phyloP scores from a whole-genome alignment of 768 basidiomycete species.

The Russula vinacea region DNA sequence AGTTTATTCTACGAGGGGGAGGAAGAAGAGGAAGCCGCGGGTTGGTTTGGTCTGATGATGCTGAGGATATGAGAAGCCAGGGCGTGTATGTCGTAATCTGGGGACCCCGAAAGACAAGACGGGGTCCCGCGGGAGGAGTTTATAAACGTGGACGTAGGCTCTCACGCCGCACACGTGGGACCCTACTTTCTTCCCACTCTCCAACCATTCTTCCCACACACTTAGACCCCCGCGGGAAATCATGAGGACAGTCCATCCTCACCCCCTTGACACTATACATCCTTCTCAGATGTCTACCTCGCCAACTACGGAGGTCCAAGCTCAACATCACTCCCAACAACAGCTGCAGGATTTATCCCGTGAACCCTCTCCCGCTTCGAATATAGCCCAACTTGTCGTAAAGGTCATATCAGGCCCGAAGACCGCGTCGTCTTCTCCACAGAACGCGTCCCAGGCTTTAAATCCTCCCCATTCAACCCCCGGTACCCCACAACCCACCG shows the following conservation, averaged over 20 bases:
- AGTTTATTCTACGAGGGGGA: slow-evolving; percentile 26
- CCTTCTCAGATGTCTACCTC: slow-evolving; percentile 30
- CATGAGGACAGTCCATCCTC: slow-evolving; percentile 47
- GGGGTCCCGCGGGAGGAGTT: slow-evolving; percentile 33
- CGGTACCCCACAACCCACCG: slow-evolving; percentile 36
- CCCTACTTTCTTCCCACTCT: slow-evolving; percentile 46
- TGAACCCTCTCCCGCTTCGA: slow-evolving; percentile 26
- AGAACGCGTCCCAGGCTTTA: slow-evolving; percentile 40
- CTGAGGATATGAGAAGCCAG: slow-evolving; percentile 9
- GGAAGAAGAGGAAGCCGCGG: slow-evolving; percentile 25
- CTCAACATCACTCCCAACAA: slow-evolving; percentile 25
- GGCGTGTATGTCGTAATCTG: slow-evolving; percentile 21
- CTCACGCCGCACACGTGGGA: slow-evolving; percentile 35
- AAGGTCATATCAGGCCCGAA: slow-evolving; percentile 28
- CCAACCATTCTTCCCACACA: slow-evolving; percentile 48
- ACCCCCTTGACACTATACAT: slow-evolving; percentile 44
- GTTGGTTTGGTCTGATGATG: slow-evolving; percentile 21
- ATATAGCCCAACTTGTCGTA: slow-evolving; percentile 31
- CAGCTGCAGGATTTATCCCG: slow-evolving; percentile 25
- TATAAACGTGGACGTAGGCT: slow-evolving; percentile 34
- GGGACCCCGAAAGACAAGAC: slow-evolving; percentile 33
- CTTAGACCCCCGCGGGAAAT: slow-evolving; percentile 40
- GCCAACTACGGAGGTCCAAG: slow-evolving; percentile 24
- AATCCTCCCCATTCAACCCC: slow-evolving; percentile 32
- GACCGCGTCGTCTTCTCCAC: slow-evolving; percentile 33